Conservation (phyloP, 352 stramenopile genomes). For the Phytophthora palmivora region DNA sequence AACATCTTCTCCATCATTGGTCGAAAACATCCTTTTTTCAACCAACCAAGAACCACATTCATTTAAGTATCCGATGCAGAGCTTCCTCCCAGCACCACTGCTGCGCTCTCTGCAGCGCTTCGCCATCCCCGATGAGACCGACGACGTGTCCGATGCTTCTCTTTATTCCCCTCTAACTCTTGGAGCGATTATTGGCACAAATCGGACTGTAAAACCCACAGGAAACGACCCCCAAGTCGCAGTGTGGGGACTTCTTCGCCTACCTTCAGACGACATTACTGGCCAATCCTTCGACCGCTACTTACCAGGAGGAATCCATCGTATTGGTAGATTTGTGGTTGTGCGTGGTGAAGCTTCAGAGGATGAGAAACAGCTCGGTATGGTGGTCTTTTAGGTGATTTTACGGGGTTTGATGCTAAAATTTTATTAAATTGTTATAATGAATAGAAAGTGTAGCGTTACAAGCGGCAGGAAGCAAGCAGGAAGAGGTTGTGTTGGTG, state of each 20-base stretch:
- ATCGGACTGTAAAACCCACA: constrained; percentile 1
- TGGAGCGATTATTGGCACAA: constrained; percentile 37
- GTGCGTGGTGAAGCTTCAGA: constrained; percentile 21
- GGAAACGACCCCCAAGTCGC: constrained; percentile 23
- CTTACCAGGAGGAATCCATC: constrained; percentile 35
- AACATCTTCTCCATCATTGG: constrained; percentile 6
- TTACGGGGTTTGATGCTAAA: constrained; percentile 8
- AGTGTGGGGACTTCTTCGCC: constrained; percentile 37
- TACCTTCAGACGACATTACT: constrained; percentile 12
- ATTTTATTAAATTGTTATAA: constrained; percentile 1
- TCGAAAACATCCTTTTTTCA: constrained; percentile 11
- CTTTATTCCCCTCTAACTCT: constrained; percentile 14
- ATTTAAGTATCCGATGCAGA: constrained; percentile 17
- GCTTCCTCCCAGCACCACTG: constrained; percentile 39
- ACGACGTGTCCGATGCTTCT: constrained; percentile 5
- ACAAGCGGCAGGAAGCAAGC: constrained; percentile 1
- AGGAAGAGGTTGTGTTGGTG: constrained; percentile 27
- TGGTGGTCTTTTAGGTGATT: neutral
- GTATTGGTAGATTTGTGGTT: constrained; percentile 33
- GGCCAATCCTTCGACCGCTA: constrained; percentile 22
- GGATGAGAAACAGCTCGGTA: constrained; percentile 25
- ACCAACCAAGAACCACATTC: constrained; percentile 2
- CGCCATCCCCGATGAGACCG: constrained; percentile 19
- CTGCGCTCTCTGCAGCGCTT: constrained; percentile 49
- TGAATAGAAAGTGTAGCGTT: constrained; percentile 22